A percentile compares a stretch with the other conserved stretches of the same genome.
Evolutionary conservation across 352 stramenopile genomes (phyloP).

Genomic region (Elongisporangium undulatum): DNA sequence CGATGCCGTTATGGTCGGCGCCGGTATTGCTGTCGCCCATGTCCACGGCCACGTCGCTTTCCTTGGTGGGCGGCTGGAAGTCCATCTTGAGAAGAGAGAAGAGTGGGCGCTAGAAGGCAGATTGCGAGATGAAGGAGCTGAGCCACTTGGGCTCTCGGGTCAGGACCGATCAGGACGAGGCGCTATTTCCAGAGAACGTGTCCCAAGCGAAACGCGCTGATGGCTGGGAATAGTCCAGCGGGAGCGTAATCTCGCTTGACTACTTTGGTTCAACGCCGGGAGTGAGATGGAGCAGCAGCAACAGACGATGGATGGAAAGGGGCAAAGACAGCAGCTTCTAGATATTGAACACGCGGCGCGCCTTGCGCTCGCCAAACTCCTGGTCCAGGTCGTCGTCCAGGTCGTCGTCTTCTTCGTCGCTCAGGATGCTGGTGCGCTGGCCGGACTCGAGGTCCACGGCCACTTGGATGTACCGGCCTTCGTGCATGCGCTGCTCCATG

Average conservation of each 20-base stretch:
- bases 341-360: constrained; percentile 32
- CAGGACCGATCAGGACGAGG: background rate
- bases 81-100: constrained; percentile 28
- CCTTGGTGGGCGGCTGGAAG: constrained; percentile 52
- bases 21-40: constrained; percentile 32
- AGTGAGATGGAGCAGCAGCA: background rate
- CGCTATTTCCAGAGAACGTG: background rate
- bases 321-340: constrained; percentile 6
- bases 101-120: constrained; percentile 1
- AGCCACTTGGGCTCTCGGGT: background rate
- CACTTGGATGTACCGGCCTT: constrained; percentile 41
- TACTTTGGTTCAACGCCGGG: background rate
- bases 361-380: constrained; percentile 23
- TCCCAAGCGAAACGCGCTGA: background rate
- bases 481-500: constrained; percentile 47
- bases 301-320: background rate
- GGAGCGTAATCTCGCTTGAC: background rate
- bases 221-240: background rate
- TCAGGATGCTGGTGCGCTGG: constrained; percentile 16
- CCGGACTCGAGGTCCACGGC: constrained; percentile 40
- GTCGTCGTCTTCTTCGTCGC: constrained; percentile 20
- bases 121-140: constrained; percentile 17
- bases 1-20: constrained; percentile 62
- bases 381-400: constrained; percentile 29
- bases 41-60: constrained; percentile 35